phyloP scores from a whole-genome alignment of 495 filamentous ascomycete genomes.

The Friedmanniomyces simplex region DNA sequence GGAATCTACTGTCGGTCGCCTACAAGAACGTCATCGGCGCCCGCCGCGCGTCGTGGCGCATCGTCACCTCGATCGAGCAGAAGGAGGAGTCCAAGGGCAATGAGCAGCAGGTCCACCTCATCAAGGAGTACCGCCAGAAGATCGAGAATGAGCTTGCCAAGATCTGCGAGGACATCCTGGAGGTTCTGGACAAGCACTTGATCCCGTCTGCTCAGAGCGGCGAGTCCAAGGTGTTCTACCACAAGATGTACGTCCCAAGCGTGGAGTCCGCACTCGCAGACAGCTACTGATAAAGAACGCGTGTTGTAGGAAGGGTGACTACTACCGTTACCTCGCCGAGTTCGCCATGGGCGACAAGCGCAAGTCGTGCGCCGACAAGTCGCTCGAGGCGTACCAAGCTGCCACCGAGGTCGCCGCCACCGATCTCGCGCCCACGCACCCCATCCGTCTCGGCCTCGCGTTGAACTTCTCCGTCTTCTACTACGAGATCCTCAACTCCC shows the following conservation, averaged over 20 bases:
- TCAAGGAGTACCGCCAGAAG: constrained; percentile 99
- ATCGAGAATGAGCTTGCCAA: constrained; percentile 97
- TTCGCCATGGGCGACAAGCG: constrained; percentile 98
- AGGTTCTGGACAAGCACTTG: constrained; percentile 90
- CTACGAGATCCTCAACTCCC: constrained; percentile 99
- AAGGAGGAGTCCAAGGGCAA: constrained; percentile 99
- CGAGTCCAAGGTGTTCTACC: constrained; percentile 99
- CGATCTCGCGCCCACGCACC: constrained; percentile 95
- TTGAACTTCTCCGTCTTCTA: constrained; percentile 99
- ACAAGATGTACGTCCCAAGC: constrained; percentile 80
- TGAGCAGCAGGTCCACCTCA: constrained; percentile 78
- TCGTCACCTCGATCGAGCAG: constrained; percentile 99
- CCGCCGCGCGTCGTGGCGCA: constrained; percentile 97
- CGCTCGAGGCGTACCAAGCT: constrained; percentile 99
- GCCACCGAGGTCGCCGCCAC: constrained; percentile 97
- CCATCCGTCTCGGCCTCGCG: constrained; percentile 94
- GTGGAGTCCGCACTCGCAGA: neutral
- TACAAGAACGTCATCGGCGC: constrained; percentile 99
- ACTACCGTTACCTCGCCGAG: constrained; percentile 98
- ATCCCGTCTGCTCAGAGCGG: constrained; percentile 93
- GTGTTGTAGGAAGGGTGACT: constrained; percentile 86
- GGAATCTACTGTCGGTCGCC: constrained; percentile 95
- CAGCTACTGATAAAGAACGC: constrained; percentile 9
- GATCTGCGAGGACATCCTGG: constrained; percentile 98
- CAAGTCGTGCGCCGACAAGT: constrained; percentile 89